Evolutionary conservation across 1,139 yeast species (phyloP).

Genomic region (Hemisphaericaspora lyxosophila): DNA sequence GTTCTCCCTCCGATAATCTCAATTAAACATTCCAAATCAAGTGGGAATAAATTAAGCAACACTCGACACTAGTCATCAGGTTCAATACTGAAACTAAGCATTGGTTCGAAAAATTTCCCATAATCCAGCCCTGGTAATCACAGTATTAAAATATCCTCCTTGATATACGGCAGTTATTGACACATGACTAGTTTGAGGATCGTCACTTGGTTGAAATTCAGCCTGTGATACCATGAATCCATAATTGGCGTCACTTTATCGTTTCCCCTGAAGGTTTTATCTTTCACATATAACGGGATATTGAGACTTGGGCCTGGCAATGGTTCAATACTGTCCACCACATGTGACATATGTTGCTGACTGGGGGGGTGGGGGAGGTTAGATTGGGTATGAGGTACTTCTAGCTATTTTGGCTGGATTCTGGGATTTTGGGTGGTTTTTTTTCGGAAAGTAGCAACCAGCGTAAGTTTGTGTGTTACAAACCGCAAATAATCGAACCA

Average conservation of each 20-base stretch:
- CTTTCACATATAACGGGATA: slow-evolving; percentile 12
- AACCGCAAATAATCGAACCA: too few species aligned
- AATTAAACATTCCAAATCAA: slow-evolving; percentile 14
- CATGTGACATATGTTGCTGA: neutral
- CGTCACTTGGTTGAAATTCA: slow-evolving; percentile 11
- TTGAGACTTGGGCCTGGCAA: slow-evolving; percentile 13
- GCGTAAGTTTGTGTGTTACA: too few species aligned
- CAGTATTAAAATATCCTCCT: slow-evolving; percentile 14
- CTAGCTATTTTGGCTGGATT: too few species aligned
- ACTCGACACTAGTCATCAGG: slow-evolving; percentile 10
- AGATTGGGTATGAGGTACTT: too few species aligned
- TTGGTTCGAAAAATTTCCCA: slow-evolving; percentile 9
- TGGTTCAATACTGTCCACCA: slow-evolving; percentile 3
- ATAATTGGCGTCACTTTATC: slow-evolving; percentile 10
- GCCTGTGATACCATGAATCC: slow-evolving; percentile 15
- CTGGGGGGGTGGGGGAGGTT: too few species aligned
- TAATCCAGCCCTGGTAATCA: slow-evolving; percentile 9
- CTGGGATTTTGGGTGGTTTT: too few species aligned
- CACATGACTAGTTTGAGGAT: slow-evolving; percentile 15
- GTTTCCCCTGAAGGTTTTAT: slow-evolving; percentile 7
- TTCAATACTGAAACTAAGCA: slow-evolving; percentile 8
- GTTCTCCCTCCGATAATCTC: slow-evolving; percentile 10
- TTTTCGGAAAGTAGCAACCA: too few species aligned
- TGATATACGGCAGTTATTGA: slow-evolving; percentile 14
- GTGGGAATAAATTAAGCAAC: slow-evolving; percentile 14